Evolutionary conservation across 306 rosid species (phyloP).

Genomic region (Cucurbita argyrosperma): DNA sequence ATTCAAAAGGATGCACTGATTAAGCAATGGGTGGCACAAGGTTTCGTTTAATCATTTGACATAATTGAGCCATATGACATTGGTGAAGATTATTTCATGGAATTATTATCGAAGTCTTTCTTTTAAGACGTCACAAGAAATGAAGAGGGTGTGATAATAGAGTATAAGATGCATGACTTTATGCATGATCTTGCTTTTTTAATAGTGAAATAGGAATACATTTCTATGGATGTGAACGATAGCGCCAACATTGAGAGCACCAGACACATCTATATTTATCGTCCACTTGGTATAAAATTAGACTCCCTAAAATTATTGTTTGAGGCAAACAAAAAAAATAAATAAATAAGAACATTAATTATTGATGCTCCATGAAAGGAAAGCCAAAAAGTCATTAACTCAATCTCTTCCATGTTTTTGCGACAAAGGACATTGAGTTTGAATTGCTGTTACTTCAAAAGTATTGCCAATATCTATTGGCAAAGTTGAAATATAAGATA

Average conservation of each 20-base stretch:
- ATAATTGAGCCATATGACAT: neutral
- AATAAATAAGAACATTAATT: slow-evolving; percentile 2
- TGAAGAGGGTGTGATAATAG: neutral
- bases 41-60: too few relatives aligned
- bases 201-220: neutral
- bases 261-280: neutral
- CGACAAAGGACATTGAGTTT: too few relatives aligned
- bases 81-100: neutral
- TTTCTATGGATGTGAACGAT: neutral
- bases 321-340: neutral
- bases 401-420: too few relatives aligned
- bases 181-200: neutral
- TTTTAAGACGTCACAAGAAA: neutral
- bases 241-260: neutral
- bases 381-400: too few relatives aligned
- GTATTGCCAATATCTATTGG: too few relatives aligned
- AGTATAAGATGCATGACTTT: neutral
- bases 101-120: neutral
- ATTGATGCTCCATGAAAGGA: too few relatives aligned
- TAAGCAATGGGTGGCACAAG: too few relatives aligned
- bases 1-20: too few relatives aligned
- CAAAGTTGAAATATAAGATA: too few relatives aligned
- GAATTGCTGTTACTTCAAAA: too few relatives aligned
- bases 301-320: neutral
- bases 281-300: neutral